Evolutionary conservation across 129 eudicot species (phyloP), one percentile per base, ranked within the genome.

Genomic region (Flaveria linearis): DNA sequence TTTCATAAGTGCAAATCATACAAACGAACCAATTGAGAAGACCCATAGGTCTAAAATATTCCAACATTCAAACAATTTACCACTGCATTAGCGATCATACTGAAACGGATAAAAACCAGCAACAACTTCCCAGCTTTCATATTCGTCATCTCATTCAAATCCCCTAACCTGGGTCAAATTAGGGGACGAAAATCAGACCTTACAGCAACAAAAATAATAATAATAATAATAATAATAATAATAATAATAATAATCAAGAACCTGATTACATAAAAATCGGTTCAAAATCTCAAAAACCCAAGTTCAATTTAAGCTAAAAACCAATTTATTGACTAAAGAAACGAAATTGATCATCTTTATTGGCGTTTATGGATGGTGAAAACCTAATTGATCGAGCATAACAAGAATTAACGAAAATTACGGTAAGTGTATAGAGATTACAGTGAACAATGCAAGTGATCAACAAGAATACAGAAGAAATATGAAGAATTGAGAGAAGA

Each of bases 101-200:
- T 68, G 7, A 88, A 60, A 55, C 81, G 81, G 17, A 86, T 46
- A 51, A 87, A 50, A 73, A 79, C 74, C 76, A 87, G 80, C 79
- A 94, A 86, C 0, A 81, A 68, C 51, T 55, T 86, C 71, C 70
- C 75, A 69, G 76, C 72, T 82, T 86, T 82, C 92, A 85, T 86
- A 30, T 62, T 81, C 57, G 43, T 75, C 91, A 63, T 74, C 71
- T 30, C 66, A 69, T 78, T 72, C 81, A 81, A 70, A 71, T 57
- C 64, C 69, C 47, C 16, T 81, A 60, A 78, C 81, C 66, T 26
- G 68, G 53, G 16, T 17, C 16, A 36, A n/a, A 71, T 45, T 39
- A 52, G 2, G 9, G 9, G 16, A 14, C 5, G 16, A 41, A 65
- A 66, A 66, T 65, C 42, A 65, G 7, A 65, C 28, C 39, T 45